A percentile compares a stretch with the other conserved stretches of the same genome.
Evolutionary conservation across 768 basidiomycete genomes (phyloP).

Genomic region (Mycena alexandri): DNA sequence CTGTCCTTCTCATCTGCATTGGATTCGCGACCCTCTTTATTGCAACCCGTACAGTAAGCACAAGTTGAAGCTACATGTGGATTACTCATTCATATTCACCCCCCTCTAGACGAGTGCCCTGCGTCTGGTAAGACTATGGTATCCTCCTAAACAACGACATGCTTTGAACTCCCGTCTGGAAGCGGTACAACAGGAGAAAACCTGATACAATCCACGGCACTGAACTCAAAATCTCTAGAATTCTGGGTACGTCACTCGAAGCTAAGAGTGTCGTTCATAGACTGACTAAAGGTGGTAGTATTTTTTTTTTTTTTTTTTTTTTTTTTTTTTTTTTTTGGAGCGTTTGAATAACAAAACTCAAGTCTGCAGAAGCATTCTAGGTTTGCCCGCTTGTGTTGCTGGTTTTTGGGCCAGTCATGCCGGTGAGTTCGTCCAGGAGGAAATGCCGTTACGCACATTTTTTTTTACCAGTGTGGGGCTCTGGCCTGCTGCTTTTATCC

Average conservation of each 20-base stretch:
- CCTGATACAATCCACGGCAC: slow-evolving; percentile 28
- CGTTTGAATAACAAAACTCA: too few relatives aligned
- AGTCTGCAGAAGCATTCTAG: too few relatives aligned
- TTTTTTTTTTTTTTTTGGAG: too few relatives aligned
- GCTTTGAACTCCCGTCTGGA: neutral
- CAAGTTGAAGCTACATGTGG: too few relatives aligned
- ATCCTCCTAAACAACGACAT: too few relatives aligned
- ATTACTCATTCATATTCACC: neutral
- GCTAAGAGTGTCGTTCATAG: neutral
- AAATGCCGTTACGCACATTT: too few relatives aligned
- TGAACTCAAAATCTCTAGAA: slow-evolving; percentile 28
- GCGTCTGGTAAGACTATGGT: neutral
- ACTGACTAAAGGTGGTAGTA: slow-evolving; percentile 11
- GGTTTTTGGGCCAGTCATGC: too few relatives aligned
- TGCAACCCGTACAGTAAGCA: slow-evolving; percentile 17
- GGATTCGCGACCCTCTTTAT: slow-evolving; percentile 21
- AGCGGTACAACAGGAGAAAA: neutral
- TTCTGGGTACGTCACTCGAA: slow-evolving; percentile 17
- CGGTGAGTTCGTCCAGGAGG: too few relatives aligned
- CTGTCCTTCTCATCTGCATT: slow-evolving; percentile 15
- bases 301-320: too few relatives aligned
- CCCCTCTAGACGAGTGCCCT: slow-evolving; percentile 3
- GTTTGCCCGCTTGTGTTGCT: too few relatives aligned
- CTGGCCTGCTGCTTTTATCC: too few relatives aligned
- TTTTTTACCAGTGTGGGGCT: too few relatives aligned